A percentile compares a stretch with the other conserved stretches of the same genome.
These are phyloP conservation scores for Suhomyces taliae DNA, from an alignment of 1,139 yeast genomes.

Conservation along the genomic window DNA sequence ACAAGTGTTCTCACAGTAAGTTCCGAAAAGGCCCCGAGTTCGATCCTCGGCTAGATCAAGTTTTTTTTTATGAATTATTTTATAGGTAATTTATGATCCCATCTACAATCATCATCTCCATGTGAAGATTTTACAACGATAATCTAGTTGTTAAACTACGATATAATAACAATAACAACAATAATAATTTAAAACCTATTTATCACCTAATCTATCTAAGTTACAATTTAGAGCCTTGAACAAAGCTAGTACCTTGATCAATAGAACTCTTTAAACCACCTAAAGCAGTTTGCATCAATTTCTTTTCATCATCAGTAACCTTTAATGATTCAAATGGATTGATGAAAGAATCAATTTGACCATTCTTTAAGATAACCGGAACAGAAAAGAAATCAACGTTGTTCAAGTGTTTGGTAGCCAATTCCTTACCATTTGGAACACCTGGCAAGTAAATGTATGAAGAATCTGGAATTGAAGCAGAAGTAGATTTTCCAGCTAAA, in stretches of 20 bases:
- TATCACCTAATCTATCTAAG: not conserved
- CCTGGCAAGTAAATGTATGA: constrained; percentile 63
- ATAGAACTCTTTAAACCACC: constrained; percentile 57
- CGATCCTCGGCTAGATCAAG: constrained; percentile 22
- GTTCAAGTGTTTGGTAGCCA: constrained; percentile 36
- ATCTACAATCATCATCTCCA: not conserved
- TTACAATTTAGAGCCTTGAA: constrained; percentile 47
- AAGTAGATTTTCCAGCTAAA: constrained; percentile 28
- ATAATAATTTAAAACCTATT: not conserved
- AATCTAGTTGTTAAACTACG: not conserved
- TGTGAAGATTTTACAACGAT: not conserved
- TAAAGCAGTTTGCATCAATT: constrained; percentile 52
- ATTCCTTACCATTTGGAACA: constrained; percentile 48
- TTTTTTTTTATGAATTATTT: constrained; percentile 4
- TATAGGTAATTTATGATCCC: not conserved
- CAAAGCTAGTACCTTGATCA: constrained; percentile 61
- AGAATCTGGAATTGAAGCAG: constrained; percentile 45
- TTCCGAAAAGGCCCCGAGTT: constrained; percentile 24
- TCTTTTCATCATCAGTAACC: constrained; percentile 43
- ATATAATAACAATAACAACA: not conserved
- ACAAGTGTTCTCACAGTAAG: constrained; percentile 19
- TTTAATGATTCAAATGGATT: constrained; percentile 43
- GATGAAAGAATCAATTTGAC: constrained; percentile 46
- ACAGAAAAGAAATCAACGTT: constrained; percentile 59
- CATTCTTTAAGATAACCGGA: constrained; percentile 56